Base-by-base conservation (phyloP, 768 basidiomycete genomes). In the Hericium erinaceus region DNA sequence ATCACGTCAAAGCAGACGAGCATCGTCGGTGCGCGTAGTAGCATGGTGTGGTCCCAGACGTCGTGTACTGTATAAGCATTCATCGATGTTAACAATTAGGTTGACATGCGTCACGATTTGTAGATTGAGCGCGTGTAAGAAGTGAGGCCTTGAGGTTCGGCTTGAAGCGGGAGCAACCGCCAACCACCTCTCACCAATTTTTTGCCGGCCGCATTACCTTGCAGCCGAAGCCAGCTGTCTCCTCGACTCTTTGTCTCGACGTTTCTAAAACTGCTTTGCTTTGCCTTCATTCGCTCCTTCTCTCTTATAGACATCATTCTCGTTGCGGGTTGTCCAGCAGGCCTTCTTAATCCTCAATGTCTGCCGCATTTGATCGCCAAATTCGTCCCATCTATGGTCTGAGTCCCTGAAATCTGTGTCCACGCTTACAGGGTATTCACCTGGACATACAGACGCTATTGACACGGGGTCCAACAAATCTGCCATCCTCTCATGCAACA, bases 381-480 rank as follows among this genome's bases (percentile, higher is more conserved):
- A 81, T 92, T 68, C 84, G 85, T 61, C 89, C 87, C 60, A 85
- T 92, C 69, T 92, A 92, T 68, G 90, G 90, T 90, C 55, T 64
- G 80, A 62, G 44, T 37, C 48, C 15, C 38, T 22, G 39, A 39
- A 12, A 44, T 51, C 24, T 44, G 40, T 16, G 48, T 38, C 18
- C 12, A 20, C 12, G 48, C 54, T 55, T 49, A 54, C 48, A 57
- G 28, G 60, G 52, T 58, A 57, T 50, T 56, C 16, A 55, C n/a
- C 58, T 40, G 22, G 33, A 11, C 56, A 26, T 53, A 13, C 68
- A 93, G 91, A 93, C 78, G 85, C 91, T 49, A 76, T 93, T 61
- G 91, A 93, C 73, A 88, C 82, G 48, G 85, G 87, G 50, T 89
- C 89, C 13, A 89, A 88, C 75, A 93, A 93, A 74, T 84, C 87